These are phyloP conservation scores for Penicillium digitatum DNA, from an alignment of 2,329 filamentous ascomycete genomes.

Conservation along the genomic window DNA sequence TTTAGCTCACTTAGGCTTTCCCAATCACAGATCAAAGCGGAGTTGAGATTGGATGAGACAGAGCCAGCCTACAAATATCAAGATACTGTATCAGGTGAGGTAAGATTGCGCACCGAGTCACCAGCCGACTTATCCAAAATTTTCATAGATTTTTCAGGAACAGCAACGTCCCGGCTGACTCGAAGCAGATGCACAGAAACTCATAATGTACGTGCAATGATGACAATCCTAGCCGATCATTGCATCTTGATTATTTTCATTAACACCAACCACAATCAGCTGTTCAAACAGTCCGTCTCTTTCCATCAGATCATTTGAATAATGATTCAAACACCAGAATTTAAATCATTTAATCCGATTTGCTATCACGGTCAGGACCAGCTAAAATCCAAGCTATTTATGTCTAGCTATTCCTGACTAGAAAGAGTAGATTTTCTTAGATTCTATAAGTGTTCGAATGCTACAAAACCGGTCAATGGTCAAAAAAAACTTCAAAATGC, in stretches of 20 bases:
- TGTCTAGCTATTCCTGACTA: neutral
- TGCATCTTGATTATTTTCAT: neutral
- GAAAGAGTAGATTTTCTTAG: neutral
- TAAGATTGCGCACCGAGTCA: conserved; percentile 11
- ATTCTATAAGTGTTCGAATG: neutral
- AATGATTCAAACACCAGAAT: neutral
- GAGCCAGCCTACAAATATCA: conserved; percentile 8
- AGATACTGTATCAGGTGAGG: conserved; percentile 14
- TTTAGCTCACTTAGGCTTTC: neutral
- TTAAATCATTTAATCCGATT: neutral
- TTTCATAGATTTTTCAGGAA: conserved; percentile 11
- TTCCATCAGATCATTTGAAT: neutral
- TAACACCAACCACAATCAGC: neutral
- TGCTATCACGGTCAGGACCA: neutral
- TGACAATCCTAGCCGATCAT: neutral
- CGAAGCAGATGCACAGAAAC: conserved; percentile 8
- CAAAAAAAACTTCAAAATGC: neutral
- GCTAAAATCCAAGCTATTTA: neutral
- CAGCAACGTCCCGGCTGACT: conserved; percentile 13
- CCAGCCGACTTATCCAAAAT: conserved; percentile 14
- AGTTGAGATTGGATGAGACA: neutral
- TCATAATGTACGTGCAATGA: conserved; percentile 10
- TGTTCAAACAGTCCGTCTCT: neutral
- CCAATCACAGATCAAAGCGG: neutral
- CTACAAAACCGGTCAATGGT: neutral